Conservation (phyloP, 1,284 basidiomycete species). For the Malassezia pachydermatis region DNA sequence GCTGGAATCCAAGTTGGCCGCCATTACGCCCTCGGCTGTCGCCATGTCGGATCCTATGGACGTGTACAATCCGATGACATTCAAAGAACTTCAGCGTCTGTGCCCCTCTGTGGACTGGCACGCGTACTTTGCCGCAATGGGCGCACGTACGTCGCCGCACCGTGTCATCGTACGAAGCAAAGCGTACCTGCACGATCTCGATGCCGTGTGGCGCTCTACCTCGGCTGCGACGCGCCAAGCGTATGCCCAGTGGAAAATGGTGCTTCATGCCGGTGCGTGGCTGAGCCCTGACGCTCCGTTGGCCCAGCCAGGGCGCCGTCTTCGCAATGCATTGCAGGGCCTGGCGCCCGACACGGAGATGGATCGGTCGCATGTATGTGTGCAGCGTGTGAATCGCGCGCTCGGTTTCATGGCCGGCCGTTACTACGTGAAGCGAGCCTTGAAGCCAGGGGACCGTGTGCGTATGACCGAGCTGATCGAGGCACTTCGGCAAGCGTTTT, state of each 20-base stretch:
- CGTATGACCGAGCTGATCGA: conserved; percentile 75
- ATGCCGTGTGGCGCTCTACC: conserved; percentile 62
- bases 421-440: conserved; percentile 74
- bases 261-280: conserved; percentile 28
- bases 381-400: conserved; percentile 49
- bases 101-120: conserved; percentile 70
- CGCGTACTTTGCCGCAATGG: conserved; percentile 71
- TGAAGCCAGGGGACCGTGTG: conserved; percentile 67
- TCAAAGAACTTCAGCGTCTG: conserved; percentile 55
- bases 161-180: conserved; percentile 72
- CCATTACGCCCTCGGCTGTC: conserved; percentile 59
- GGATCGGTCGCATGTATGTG: conserved; percentile 62
- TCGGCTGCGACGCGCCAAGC: conserved; percentile 66
- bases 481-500: conserved; percentile 77
- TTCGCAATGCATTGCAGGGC: conserved; percentile 64
- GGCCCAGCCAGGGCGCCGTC: conserved; percentile 50
- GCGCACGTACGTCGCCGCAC: conserved; percentile 54
- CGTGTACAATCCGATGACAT: conserved; percentile 74
- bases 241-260: conserved; percentile 57
- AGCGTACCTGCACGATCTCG: conserved; percentile 63
- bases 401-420: conserved; percentile 54
- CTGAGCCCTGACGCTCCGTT: conserved; percentile 47
- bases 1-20: conserved; percentile 71
- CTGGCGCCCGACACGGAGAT: conserved; percentile 75
- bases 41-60: conserved; percentile 61